Base-by-base conservation (phyloP, 2,329 filamentous ascomycete genomes). In the Fusarium zealandicum region DNA sequence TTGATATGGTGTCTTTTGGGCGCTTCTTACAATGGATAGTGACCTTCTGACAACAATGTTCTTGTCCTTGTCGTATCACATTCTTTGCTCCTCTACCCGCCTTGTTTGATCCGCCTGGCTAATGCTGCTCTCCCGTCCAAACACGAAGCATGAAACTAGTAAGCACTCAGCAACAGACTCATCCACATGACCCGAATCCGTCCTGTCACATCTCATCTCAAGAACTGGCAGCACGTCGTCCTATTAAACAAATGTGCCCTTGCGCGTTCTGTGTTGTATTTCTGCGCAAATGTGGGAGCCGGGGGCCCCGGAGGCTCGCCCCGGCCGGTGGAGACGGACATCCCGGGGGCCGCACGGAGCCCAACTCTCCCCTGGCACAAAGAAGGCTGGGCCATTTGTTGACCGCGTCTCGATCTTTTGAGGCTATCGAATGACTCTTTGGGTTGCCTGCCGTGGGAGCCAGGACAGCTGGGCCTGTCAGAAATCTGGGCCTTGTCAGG, bases 211-310 rank as follows among this genome's bases (percentile, higher is more conserved):
- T 52, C 54, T 55, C 45, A 25, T 38, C 41, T 41, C 44, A 58
- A 46, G 27, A 13, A 28, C 22, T 39, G 58, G 16, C 20, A 37
- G 28, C 38, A 46, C n/a, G 43, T 38, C 12, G 46, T 30, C 33
- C 47, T 40, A 47, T 60, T 56, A 59, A 63, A 32, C 51, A 52
- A 54, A 50, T 40, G 58, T 58, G 46, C 30, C 37, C 45, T 51
- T n/a, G n/a, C n/a, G n/a, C n/a, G n/a, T n/a, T n/a, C n/a, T n/a
- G n/a, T n/a, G n/a, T n/a, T n/a, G n/a, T n/a, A n/a, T n/a, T n/a
- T n/a, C n/a, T n/a, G n/a, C n/a, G n/a, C n/a, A n/a, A n/a, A n/a
- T n/a, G n/a, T n/a, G n/a, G n/a, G n/a, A n/a, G 2, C 44, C 46
- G 51, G 55, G 54, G 47, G 42, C 31, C 38, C 32, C 55, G 59